These are phyloP conservation scores for Linaria vulgaris DNA, from an alignment of 257 asterid genomes.

Conservation along the genomic window DNA sequence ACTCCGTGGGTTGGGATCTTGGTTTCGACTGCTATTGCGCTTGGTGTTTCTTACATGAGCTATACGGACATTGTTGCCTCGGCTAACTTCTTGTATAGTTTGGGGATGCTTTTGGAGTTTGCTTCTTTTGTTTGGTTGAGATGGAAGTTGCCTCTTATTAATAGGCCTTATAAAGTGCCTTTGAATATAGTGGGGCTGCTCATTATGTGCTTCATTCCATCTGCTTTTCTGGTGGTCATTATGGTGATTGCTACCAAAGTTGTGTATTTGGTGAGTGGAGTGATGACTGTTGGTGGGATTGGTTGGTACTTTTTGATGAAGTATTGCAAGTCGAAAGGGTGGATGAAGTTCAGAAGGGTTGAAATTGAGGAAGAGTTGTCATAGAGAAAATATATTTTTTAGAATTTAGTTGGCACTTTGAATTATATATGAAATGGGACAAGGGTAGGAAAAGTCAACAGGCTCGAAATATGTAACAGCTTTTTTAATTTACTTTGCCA, in stretches of 20 bases:
- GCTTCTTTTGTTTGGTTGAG: conserved; percentile 70
- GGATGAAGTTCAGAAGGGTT: conserved; percentile 43
- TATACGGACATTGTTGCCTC: conserved; percentile 52
- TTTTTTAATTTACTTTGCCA: no score
- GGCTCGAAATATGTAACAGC: no score
- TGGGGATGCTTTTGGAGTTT: conserved; percentile 79
- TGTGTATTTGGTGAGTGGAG: conserved; percentile 50
- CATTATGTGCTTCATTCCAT: conserved; percentile 64
- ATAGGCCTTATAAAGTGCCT: conserved; percentile 71
- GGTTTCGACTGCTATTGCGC: conserved; percentile 47
- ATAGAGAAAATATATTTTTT: no score
- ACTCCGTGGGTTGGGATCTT: conserved; percentile 79
- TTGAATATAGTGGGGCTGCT: conserved; percentile 36
- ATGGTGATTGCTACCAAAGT: conserved; percentile 56
- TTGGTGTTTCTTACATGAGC: conserved; percentile 57
- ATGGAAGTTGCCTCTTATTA: conserved; percentile 44
- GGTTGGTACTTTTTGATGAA: conserved; percentile 64
- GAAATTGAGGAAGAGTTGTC: conserved; percentile 13
- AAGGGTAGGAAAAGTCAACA: not conserved
- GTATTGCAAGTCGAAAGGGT: conserved; percentile 45
- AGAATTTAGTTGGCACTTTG: no score
- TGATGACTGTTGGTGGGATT: conserved; percentile 52
- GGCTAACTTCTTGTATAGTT: conserved; percentile 65
- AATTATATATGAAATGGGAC: not conserved
- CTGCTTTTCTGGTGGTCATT: conserved; percentile 52